Evolutionary conservation across 225 moss, liverwort and hornwort genomes (phyloP).

Genomic region (Bryoerythrophyllum caledonicum): DNA sequence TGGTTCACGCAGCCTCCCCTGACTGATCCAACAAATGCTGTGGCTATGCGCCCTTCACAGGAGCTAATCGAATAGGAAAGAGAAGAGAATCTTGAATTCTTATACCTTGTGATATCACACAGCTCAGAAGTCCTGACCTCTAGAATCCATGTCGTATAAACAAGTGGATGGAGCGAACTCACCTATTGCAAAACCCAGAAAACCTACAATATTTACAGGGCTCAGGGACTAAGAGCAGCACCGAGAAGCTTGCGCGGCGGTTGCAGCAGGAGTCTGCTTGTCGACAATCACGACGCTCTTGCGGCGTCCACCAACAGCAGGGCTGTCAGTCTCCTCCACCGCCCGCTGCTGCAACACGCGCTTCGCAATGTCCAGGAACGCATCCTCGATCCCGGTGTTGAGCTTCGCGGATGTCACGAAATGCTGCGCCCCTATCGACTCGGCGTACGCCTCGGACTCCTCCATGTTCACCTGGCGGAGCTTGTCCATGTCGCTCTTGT

Average conservation of each 20-base stretch:
- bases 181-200: conserved; percentile 13
- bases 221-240: conserved; percentile 65
- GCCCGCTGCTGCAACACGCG: conserved; percentile 67
- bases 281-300: conserved; percentile 78
- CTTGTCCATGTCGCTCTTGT: conserved; percentile 95
- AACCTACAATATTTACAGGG: conserved; percentile 33
- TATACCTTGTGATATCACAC: conserved; percentile 5
- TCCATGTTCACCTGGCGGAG: conserved; percentile 70
- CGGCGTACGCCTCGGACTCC: conserved; percentile 86
- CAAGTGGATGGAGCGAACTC: conserved; percentile 19
- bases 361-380: conserved; percentile 68
- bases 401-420: conserved; percentile 91
- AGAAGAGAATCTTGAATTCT: conserved; percentile 25
- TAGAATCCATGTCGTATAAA: conserved; percentile 19
- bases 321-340: conserved; percentile 28
- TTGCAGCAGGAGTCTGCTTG: conserved; percentile 52
- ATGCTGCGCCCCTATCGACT: conserved; percentile 87
- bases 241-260: conserved; percentile 74
- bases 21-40: conserved; percentile 31
- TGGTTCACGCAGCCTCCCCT: conserved; percentile 22
- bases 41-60: conserved; percentile 24
- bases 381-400: conserved; percentile 83
- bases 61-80: conserved; percentile 22
- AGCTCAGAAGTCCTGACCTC: conserved; percentile 12
- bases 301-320: conserved; percentile 48